Evolutionary conservation across 192 early-diverging fungal genomes (phyloP).

Genomic region (Coemansia sp.): DNA sequence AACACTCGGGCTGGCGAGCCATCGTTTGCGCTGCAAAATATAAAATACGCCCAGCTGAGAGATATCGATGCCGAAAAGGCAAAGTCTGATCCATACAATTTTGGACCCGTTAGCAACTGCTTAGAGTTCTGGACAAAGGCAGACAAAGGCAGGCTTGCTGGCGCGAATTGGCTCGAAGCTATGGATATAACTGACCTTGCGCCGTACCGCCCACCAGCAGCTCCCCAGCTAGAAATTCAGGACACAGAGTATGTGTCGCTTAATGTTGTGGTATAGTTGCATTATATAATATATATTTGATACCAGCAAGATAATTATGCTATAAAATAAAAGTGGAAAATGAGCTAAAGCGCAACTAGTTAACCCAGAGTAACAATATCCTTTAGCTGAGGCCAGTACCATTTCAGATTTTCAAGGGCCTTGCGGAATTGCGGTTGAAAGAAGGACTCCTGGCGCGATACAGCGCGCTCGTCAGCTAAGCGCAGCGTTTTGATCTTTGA

Average conservation of each 20-base stretch:
- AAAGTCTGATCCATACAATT: constrained; percentile 71
- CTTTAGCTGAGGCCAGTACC: neutral
- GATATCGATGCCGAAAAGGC: constrained; percentile 13
- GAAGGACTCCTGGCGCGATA: neutral
- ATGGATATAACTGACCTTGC: constrained; percentile 42
- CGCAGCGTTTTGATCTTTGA: no score
- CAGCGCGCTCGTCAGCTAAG: no score
- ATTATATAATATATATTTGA: neutral
- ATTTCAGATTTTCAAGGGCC: neutral
- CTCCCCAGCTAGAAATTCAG: constrained; percentile 11
- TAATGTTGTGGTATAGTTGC: neutral
- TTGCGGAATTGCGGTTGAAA: neutral
- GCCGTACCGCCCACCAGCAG: constrained; percentile 36
- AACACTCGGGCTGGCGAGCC: constrained; percentile 16
- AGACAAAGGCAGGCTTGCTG: constrained; percentile 57
- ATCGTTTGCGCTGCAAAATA: constrained; percentile 29
- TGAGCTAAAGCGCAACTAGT: neutral
- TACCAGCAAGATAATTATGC: neutral
- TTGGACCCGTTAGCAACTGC: constrained; percentile 78
- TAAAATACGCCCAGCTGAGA: constrained; percentile 20
- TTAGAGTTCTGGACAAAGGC: constrained; percentile 77
- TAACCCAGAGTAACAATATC: neutral
- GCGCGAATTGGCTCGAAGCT: constrained; percentile 60
- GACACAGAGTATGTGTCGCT: neutral
- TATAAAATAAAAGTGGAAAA: neutral